phyloP scores from a whole-genome alignment of 2,329 filamentous ascomycete species.

The Monosporascus cannonballus region DNA sequence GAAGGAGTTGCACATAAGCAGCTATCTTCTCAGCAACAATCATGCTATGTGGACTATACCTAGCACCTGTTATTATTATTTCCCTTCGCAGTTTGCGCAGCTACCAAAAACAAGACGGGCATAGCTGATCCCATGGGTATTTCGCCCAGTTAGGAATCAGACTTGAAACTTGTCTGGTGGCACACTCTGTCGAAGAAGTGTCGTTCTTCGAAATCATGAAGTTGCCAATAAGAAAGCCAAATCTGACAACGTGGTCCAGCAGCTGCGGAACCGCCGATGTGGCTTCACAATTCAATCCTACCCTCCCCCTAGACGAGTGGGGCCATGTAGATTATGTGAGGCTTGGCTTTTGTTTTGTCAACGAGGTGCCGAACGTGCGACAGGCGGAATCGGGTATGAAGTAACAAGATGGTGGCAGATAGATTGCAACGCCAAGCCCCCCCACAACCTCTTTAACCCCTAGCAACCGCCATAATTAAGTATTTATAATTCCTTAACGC shows the following conservation, averaged over 20 bases:
- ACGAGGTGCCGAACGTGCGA: too few species aligned
- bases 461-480: too few species aligned
- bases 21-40: too few species aligned
- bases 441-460: too few species aligned
- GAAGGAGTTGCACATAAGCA: neutral
- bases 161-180: neutral
- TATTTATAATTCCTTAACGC: too few species aligned
- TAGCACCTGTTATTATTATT: neutral
- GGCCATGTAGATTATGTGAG: neutral
- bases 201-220: neutral
- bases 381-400: too few species aligned
- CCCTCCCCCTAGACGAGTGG: neutral
- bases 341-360: neutral
- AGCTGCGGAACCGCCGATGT: neutral
- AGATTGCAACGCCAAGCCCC: too few species aligned
- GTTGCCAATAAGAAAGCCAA: neutral
- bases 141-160: neutral
- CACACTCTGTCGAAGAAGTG: neutral
- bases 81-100: neutral
- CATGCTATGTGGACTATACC: too few species aligned
- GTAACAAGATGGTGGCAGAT: too few species aligned
- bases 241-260: neutral
- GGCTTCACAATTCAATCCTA: neutral
- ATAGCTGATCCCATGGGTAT: too few species aligned
- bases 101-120: too few species aligned